A percentile compares a stretch with the other conserved stretches of the same genome.
Conservation (phyloP, 345 rosid genomes). For the Populus simonii region DNA sequence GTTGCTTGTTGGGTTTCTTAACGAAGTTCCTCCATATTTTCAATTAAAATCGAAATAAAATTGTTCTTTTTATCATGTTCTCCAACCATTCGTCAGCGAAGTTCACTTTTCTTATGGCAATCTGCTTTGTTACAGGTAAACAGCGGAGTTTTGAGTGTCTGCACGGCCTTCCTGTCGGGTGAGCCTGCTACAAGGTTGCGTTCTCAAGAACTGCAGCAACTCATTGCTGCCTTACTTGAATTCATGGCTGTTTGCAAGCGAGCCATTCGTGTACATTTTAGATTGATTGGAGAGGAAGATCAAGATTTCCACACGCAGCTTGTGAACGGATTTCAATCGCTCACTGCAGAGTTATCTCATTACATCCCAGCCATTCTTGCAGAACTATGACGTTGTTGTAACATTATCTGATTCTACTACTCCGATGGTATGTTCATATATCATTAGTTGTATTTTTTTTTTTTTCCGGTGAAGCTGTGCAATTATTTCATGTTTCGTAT, state of each 20-base stretch:
- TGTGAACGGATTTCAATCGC: constrained; percentile 97
- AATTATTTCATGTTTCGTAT: background rate
- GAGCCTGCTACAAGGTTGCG: constrained; percentile 97
- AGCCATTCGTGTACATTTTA: constrained; percentile 88
- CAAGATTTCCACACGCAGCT: constrained; percentile 99
- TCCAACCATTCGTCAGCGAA: background rate
- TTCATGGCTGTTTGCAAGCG: constrained; percentile 99
- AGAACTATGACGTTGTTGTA: constrained; percentile 51
- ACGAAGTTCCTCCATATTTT: background rate
- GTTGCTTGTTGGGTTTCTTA: constrained; percentile 9
- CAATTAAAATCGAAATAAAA: background rate
- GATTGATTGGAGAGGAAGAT: constrained; percentile 95
- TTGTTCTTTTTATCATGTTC: background rate
- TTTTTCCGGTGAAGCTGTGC: background rate
- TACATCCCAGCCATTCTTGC: constrained; percentile 98
- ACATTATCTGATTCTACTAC: background rate
- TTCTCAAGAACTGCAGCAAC: constrained; percentile 94
- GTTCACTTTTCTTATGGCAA: background rate
- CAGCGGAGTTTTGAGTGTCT: constrained; percentile 95
- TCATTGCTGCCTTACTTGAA: constrained; percentile 92
- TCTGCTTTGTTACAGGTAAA: constrained; percentile 62
- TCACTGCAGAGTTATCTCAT: constrained; percentile 92
- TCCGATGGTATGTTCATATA: background rate
- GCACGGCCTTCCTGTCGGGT: constrained; percentile 96
- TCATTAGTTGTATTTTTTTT: background rate